Evolutionary conservation across 331 rosid genomes (phyloP), one percentile per base, ranked within the genome.

Genomic region (Quercus tomentella): DNA sequence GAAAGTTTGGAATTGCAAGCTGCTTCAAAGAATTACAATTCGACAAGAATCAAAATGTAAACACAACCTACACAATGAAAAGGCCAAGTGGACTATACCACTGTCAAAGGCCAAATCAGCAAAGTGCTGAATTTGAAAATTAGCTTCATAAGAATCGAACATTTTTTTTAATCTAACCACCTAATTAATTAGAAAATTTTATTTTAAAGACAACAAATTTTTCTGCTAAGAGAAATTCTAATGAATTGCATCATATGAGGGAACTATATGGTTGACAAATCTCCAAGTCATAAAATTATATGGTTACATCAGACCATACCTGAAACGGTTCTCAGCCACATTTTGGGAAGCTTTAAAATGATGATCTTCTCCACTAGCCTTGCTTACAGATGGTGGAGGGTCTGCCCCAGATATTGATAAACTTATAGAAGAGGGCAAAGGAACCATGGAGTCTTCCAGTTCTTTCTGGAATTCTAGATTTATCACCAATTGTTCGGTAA

Each of bases 281-380:
- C 41, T 77, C 49, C 78, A 77, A 60, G 67, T 60, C 54, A 37
- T 5, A 20, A 49, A 69, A 23, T 7, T 21, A 72, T 63, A 71
- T 8, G 28, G 12, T 26, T 33, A 69, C 56, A 76, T 74, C n/a
- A 62, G 84, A 75, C 71, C 80, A 80, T 90, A 96, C 99, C 99
- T 96, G 89, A 87, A 89, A 57, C 99, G 98, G 31, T 84, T 85
- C 89, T 96, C 98, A 33, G 97, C 91, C 75, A 81, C 80, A 83
- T 81, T 66, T 17, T 25, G 62, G 51, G 81, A 76, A 56, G 26
- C 80, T 80, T 85, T 89, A 74, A 89, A 88, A 69, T 68, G 86
- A 73, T 33, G 76, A 82, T 81, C 83, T 70, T 87, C 88, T 73
- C 80, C 81, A 23, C 82, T 68, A 67, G 80, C 89, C 77, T 69